These are phyloP conservation scores for Cryomyces minteri DNA, from an alignment of 495 filamentous ascomycete genomes.

Conservation along the genomic window DNA sequence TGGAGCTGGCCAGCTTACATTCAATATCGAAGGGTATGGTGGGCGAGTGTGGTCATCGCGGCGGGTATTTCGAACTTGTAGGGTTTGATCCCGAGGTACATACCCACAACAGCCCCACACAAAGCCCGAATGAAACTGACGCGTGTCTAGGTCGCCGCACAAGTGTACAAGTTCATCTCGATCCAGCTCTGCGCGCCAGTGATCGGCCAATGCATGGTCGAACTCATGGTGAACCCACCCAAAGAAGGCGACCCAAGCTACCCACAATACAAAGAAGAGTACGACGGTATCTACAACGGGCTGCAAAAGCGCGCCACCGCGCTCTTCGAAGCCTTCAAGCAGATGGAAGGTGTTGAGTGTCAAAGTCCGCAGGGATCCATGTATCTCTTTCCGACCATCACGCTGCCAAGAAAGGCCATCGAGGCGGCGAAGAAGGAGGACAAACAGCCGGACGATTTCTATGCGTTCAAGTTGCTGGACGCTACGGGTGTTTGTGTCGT, in stretches of 20 bases:
- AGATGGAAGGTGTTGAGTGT: conserved; percentile 91
- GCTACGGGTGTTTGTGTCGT: conserved; percentile 93
- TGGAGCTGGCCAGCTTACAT: conserved; percentile 59
- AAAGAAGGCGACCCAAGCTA: conserved; percentile 61
- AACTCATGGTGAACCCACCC: conserved; percentile 93
- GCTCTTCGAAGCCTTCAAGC: conserved; percentile 70
- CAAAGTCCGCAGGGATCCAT: conserved; percentile 66
- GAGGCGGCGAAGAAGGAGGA: conserved; percentile 55
- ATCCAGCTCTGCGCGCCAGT: conserved; percentile 93
- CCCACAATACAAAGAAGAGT: conserved; percentile 69
- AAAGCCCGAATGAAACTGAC: conserved; percentile 22
- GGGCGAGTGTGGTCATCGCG: conserved; percentile 92
- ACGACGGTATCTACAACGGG: conserved; percentile 55
- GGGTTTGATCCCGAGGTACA: conserved; percentile 60
- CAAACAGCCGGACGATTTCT: conserved; percentile 76
- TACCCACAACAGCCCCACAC: conserved; percentile 21
- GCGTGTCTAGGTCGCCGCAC: conserved; percentile 41
- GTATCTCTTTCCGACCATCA: conserved; percentile 96
- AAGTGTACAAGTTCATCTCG: conserved; percentile 97
- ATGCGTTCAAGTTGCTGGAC: conserved; percentile 76
- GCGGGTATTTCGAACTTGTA: conserved; percentile 88
- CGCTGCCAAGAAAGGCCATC: conserved; percentile 51
- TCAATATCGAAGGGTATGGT: conserved; percentile 83
- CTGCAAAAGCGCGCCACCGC: conserved; percentile 64
- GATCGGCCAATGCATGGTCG: conserved; percentile 86